Percentiles rank a stretch among this genome's conserved stretches.
Evolutionary conservation across 2,329 filamentous ascomycete genomes (phyloP).

Genomic region (Apiospora marii): DNA sequence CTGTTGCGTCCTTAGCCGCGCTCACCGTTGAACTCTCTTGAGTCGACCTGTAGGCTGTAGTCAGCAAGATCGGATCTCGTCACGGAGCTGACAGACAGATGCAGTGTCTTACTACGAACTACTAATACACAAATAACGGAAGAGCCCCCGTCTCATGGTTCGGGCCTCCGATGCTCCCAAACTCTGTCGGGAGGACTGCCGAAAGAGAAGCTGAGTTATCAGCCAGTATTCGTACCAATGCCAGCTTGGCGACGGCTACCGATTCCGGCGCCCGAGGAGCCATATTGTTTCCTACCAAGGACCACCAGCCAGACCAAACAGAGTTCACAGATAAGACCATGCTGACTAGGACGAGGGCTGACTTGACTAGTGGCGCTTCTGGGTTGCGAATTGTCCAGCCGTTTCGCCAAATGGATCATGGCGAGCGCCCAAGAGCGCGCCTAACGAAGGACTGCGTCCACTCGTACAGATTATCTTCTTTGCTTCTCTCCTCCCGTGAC

Average conservation of each 20-base stretch:
- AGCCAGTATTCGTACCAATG: background rate
- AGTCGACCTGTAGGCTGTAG: background rate
- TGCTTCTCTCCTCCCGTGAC: background rate
- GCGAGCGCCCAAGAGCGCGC: background rate
- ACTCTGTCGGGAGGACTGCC: background rate
- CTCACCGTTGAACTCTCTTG: slow-evolving; percentile 2
- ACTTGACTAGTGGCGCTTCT: slow-evolving; percentile 2
- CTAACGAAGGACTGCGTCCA: background rate
- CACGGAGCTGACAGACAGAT: background rate
- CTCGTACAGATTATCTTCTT: background rate
- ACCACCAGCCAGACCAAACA: background rate
- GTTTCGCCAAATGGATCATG: background rate
- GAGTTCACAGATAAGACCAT: background rate
- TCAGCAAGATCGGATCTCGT: background rate
- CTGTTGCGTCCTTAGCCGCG: background rate
- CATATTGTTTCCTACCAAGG: background rate
- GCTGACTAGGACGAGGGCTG: background rate
- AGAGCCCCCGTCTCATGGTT: background rate
- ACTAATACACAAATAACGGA: background rate
- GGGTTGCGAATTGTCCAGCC: background rate
- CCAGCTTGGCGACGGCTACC: background rate
- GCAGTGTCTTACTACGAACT: background rate
- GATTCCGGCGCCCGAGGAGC: background rate
- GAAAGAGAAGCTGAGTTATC: background rate
- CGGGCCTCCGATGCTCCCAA: background rate